Evolutionary conservation across 495 filamentous ascomycete genomes (phyloP).

Genomic region (Podospora pseudopauciseta): DNA sequence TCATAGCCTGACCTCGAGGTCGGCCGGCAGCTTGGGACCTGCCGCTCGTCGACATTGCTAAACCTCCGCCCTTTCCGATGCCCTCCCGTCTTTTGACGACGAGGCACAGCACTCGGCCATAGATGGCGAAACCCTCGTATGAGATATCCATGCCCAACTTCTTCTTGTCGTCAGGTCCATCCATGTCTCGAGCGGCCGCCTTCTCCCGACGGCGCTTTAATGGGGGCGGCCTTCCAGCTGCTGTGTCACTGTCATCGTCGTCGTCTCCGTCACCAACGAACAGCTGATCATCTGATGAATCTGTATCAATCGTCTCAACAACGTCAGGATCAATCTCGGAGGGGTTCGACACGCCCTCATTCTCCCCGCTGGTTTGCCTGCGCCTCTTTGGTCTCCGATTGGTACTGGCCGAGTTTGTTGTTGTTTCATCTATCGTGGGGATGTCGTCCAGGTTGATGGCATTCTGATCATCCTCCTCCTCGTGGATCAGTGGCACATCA

Average conservation of each 20-base stretch:
- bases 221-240: conserved; percentile 32
- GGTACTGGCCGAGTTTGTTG: conserved; percentile 28
- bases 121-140: conserved; percentile 94
- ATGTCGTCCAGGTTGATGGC: conserved; percentile 42
- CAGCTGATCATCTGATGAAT: conserved; percentile 30
- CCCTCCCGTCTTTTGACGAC: conserved; percentile 64
- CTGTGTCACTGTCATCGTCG: conserved; percentile 26
- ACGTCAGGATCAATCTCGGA: conserved; percentile 29
- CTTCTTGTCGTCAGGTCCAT: conserved; percentile 74
- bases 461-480: conserved; percentile 40
- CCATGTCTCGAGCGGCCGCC: conserved; percentile 28
- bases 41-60: conserved; percentile 29
- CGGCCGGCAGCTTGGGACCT: conserved; percentile 29
- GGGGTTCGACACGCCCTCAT: conserved; percentile 22
- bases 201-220: conserved; percentile 49
- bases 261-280: conserved; percentile 31
- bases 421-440: conserved; percentile 38
- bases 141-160: conserved; percentile 77
- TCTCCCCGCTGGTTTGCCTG: conserved; percentile 20
- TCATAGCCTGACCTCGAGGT: conserved; percentile 64
- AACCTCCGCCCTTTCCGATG: conserved; percentile 25
- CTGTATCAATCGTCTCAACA: conserved; percentile 17
- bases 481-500: conserved; percentile 36
- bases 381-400: conserved; percentile 31
- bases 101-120: conserved; percentile 84